These are phyloP conservation scores for Scheffersomyces quercinus DNA, from an alignment of 1,139 yeast species.

Conservation along the genomic window DNA sequence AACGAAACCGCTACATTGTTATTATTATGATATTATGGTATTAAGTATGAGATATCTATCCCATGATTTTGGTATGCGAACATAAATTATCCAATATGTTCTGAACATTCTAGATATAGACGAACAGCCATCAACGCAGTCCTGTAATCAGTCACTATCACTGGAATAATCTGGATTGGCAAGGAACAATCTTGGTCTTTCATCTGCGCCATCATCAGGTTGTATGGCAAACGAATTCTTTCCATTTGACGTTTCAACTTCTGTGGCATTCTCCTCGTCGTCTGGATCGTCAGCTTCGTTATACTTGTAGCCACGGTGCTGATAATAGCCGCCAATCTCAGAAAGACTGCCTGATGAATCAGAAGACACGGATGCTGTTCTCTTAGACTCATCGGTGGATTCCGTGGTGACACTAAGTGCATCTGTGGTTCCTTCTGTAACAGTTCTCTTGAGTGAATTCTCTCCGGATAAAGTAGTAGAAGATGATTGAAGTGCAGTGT, in stretches of 20 bases:
- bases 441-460: slow-evolving; percentile 31
- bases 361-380: slow-evolving; percentile 20
- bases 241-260: slow-evolving; percentile 10
- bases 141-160: slow-evolving; percentile 19
- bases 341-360: slow-evolving; percentile 27
- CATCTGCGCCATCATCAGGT: slow-evolving; percentile 34
- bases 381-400: slow-evolving; percentile 10
- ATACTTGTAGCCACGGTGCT: slow-evolving; percentile 43
- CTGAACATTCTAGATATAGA: no score
- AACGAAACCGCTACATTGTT: no score
- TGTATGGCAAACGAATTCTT: slow-evolving; percentile 3
- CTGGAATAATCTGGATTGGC: slow-evolving; percentile 64
- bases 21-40: no score
- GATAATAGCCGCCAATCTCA: slow-evolving; percentile 40
- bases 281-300: slow-evolving; percentile 23
- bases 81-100: no score
- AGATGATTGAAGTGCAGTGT: slow-evolving; percentile 17
- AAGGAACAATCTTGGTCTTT: slow-evolving; percentile 52
- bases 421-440: slow-evolving; percentile 29
- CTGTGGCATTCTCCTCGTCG: slow-evolving; percentile 17
- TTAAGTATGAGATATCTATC: no score
- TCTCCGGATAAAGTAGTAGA: slow-evolving; percentile 14
- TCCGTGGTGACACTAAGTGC: slow-evolving; percentile 23
- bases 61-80: no score
- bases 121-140: no score